Base-by-base conservation (phyloP, 805 yeast genomes). In the Kodamaea laetipori region DNA sequence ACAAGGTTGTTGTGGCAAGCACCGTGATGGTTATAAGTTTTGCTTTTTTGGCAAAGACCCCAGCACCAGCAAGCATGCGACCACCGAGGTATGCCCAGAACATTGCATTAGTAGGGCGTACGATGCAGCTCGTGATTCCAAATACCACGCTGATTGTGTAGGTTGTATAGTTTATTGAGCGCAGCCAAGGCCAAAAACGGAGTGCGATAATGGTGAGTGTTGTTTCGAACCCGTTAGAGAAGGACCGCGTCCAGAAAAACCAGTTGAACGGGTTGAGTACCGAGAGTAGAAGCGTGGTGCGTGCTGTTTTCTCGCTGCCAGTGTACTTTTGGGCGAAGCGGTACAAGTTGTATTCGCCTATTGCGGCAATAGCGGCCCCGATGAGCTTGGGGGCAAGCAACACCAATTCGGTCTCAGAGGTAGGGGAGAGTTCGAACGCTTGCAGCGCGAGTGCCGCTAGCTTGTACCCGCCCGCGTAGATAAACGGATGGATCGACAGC, bases 171-270 rank as follows among this genome's bases (percentile, higher is more conserved):
- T 19, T 44, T 44, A 47, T 48, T 28, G 17, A 39, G 48, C 54
- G 24, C 39, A 68, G 60, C 85, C 86, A 81, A 11, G 89, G 83
- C 96, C 95, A 86, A 57, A 71, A 76, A 11, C 75, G 69, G 37
- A 92, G 66, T 0, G 90, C 90, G 6, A 78, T 63, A 0, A 82
- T 70, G 0, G 94, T 86, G 42, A 90, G 57, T 1, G 77, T 71
- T 76, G 84, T 76, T 61, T 94, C 99, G 39, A 90, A 69, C 13
- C 86, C 79, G 56, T 92, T 94, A 40, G 95, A 80, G 58, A 94
- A 94, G 1, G 96, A 81, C 49, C 99, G 74, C 1, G 96, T 83
- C 30, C 80, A 71, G 32, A 83, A 73, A 63, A 76, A 88, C 84
- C 92, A 88, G 59, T 90, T 89, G 74, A 89, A 92, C 3, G 86